Evolutionary conservation across 2,329 filamentous ascomycete species (phyloP).

Genomic region (Pseudogymnoascus sp.): DNA sequence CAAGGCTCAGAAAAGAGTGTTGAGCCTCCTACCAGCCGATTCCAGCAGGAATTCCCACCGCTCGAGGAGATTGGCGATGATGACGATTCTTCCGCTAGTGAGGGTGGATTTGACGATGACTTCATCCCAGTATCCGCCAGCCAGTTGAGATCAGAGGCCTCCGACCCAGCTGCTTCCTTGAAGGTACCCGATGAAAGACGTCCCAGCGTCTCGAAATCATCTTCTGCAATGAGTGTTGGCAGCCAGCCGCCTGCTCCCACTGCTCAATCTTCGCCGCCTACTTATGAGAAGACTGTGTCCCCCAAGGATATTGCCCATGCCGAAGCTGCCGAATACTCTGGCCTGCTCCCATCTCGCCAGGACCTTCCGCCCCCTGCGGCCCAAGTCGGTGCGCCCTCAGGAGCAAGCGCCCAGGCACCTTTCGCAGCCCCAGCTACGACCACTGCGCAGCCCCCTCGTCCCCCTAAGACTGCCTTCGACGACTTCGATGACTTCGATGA

Average conservation of each 20-base stretch:
- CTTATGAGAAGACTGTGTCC: constrained; percentile 41
- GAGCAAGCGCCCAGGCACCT: constrained; percentile 9
- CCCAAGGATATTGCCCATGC: constrained; percentile 40
- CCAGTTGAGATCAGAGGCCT: constrained; percentile 23
- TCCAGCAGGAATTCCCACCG: constrained; percentile 81
- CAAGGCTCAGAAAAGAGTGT: constrained; percentile 42
- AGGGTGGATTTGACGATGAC: constrained; percentile 85
- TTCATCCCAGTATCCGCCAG: constrained; percentile 58
- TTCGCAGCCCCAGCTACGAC: background rate
- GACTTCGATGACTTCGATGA: constrained; percentile 77
- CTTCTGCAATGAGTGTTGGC: constrained; percentile 13
- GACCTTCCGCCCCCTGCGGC: constrained; percentile 36
- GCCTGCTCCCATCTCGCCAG: constrained; percentile 47
- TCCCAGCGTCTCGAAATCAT: background rate
- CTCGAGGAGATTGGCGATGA: constrained; percentile 80
- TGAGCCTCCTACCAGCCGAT: constrained; percentile 36
- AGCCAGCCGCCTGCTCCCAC: constrained; percentile 42
- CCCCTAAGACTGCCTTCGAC: constrained; percentile 53
- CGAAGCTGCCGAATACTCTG: constrained; percentile 43
- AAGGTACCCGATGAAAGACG: constrained; percentile 2
- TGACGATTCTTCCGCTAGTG: constrained; percentile 55
- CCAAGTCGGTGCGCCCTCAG: constrained; percentile 16
- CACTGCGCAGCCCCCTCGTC: constrained; percentile 28
- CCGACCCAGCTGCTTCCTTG: constrained; percentile 17
- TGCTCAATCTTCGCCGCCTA: constrained; percentile 52